A percentile compares a stretch with the other conserved stretches of the same genome.
Evolutionary conservation across 495 filamentous ascomycete genomes (phyloP).

Genomic region (Aspergillus heteromorphus): DNA sequence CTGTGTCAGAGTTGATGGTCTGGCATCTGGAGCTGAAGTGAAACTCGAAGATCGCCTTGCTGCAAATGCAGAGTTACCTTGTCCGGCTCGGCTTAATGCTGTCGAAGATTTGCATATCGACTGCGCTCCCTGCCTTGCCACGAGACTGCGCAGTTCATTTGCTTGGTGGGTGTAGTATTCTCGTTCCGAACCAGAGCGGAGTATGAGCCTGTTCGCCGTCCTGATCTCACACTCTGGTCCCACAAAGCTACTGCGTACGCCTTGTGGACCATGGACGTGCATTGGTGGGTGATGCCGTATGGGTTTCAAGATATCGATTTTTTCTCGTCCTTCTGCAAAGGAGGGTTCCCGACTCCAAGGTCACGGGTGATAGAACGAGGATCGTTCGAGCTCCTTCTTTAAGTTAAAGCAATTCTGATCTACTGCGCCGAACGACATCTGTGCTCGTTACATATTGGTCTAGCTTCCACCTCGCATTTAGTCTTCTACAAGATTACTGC

Average conservation of each 20-base stretch:
- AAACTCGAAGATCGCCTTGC: not conserved
- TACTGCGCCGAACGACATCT: not conserved
- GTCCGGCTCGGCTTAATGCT: not conserved
- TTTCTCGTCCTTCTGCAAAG: not conserved
- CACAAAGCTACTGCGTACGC: not conserved
- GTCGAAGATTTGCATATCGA: not conserved
- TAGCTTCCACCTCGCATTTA: not conserved
- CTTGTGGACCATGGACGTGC: not conserved
- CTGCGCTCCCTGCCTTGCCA: not conserved
- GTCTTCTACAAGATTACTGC: constrained; percentile 9
- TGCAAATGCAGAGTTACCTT: not conserved
- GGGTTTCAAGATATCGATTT: not conserved
- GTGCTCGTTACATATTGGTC: constrained; percentile 5
- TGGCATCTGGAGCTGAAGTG: not conserved
- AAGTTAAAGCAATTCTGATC: not conserved
- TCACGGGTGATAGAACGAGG: not conserved
- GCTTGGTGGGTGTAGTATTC: not conserved
- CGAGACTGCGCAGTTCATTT: not conserved
- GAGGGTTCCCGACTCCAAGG: not conserved
- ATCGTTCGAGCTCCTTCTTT: not conserved
- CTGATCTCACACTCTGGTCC: not conserved
- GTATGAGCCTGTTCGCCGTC: not conserved
- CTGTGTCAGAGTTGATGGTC: not conserved
- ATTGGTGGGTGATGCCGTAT: not conserved
- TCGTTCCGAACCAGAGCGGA: not conserved